phyloP scores from a whole-genome alignment of 352 stramenopile species.

The Elongisporangium undulatum region DNA sequence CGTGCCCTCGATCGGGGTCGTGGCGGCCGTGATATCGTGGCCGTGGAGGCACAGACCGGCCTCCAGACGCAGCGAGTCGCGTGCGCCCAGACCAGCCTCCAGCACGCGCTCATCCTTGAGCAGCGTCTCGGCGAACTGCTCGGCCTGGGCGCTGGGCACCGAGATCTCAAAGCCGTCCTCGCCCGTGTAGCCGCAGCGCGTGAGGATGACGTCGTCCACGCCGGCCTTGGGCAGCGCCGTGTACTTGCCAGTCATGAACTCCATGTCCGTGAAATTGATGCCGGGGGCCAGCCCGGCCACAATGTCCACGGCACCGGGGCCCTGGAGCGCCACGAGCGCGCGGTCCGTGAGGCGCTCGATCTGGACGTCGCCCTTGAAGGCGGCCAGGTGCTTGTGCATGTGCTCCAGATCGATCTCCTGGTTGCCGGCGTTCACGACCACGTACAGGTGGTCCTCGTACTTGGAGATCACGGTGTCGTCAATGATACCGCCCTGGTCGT shows the following conservation, averaged over 20 bases:
- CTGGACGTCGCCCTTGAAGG: conserved; percentile 89
- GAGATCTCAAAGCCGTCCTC: conserved; percentile 99
- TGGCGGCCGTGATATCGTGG: conserved; percentile 96
- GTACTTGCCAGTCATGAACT: conserved; percentile 96
- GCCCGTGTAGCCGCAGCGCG: conserved; percentile 98
- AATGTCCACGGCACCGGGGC: conserved; percentile 87
- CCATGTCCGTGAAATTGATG: conserved; percentile 90
- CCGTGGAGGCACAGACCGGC: conserved; percentile 98
- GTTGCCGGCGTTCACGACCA: conserved; percentile 98
- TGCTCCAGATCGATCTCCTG: conserved; percentile 95
- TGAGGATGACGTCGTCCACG: conserved; percentile 86
- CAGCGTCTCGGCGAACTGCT: conserved; percentile 53
- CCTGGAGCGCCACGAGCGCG: conserved; percentile 95
- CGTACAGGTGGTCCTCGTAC: conserved; percentile 90
- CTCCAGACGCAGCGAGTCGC: conserved; percentile 97
- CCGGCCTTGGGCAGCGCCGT: conserved; percentile 60
- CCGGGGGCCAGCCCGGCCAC: conserved; percentile 81
- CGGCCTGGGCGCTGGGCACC: conserved; percentile 58
- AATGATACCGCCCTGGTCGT: conserved; percentile 95
- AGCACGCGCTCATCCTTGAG: conserved; percentile 79
- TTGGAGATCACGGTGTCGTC: conserved; percentile 98
- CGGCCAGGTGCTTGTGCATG: conserved; percentile 84
- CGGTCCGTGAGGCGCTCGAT: conserved; percentile 94
- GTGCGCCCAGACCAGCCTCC: conserved; percentile 92
- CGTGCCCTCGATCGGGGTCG: conserved; percentile 93